Evolutionary conservation across 1,284 basidiomycete species (phyloP), one percentile per base, ranked within the genome.

Genomic region (Irpex sp.): DNA sequence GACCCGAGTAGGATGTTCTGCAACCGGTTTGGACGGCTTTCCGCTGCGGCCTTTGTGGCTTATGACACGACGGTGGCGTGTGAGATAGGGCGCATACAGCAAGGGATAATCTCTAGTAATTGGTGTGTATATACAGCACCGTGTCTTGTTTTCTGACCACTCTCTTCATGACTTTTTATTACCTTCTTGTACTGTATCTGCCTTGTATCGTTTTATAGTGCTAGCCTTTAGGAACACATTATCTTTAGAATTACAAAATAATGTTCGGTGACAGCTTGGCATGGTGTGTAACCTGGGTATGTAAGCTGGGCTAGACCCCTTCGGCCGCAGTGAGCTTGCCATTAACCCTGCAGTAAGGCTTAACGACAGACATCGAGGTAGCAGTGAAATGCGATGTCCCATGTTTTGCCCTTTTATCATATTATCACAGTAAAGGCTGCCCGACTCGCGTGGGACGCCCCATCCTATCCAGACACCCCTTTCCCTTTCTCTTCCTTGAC

Each of bases 391-490:
- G 7, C 19, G 49, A 8, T 51, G 49, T 51, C 49, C 19, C 49
- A 21, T 19, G 19, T n/a, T n/a, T 51, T 49, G 49, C 49, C 49
- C 38, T 44, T 40, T 64, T 69, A 67, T 66, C 61, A 65, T 66
- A 67, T 70, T 26, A 68, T 74, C 71, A 71, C 71, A 48, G 71
- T 73, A 69, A 72, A 73, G 69, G 64, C 65, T 38, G 63, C 64
- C 66, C 59, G 63, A 64, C 69, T 74, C 72, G 71, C 73, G 73
- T 74, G 73, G 71, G 67, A 65, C 57, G 60, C 52, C 64, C 66
- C 44, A 63, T 51, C 19, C 38, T 36, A 56, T 34, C 31, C 37
- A 34, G 34, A 4, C 62, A 52, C 52, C 51, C 56, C 54, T 56
- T 58, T 58, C 51, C 56, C 54, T 56, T 62, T 62, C 61, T 58